Evolutionary conservation across 768 basidiomycete genomes (phyloP).

Genomic region (Phlegmacium glaucopus): DNA sequence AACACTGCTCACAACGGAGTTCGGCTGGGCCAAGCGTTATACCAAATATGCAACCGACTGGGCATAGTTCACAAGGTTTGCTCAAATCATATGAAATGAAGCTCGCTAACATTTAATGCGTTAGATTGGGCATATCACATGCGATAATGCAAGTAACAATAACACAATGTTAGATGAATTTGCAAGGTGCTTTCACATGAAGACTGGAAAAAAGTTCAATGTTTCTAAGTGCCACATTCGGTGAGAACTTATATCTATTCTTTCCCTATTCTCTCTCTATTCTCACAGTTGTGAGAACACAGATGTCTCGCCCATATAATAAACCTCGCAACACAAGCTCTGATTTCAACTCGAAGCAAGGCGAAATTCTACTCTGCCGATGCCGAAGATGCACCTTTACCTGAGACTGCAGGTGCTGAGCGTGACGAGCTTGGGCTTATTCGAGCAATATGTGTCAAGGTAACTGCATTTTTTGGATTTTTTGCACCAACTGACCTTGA

Average conservation of each 20-base stretch:
- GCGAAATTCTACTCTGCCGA: slow-evolving; percentile 21
- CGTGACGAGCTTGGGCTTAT: too few relatives aligned
- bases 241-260: slow-evolving; percentile 2
- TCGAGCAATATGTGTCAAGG: neutral
- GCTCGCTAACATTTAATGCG: neutral
- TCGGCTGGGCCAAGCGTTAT: slow-evolving; percentile 33
- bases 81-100: slow-evolving; percentile 1
- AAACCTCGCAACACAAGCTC: slow-evolving; percentile 30
- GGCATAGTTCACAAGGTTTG: slow-evolving; percentile 27
- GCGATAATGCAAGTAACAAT: slow-evolving; percentile 38
- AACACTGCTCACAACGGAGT: slow-evolving; percentile 34
- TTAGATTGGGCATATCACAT: slow-evolving; percentile 33
- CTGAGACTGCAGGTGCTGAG: too few relatives aligned
- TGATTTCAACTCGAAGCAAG: slow-evolving; percentile 24
- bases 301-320: slow-evolving; percentile 33
- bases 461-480: too few relatives aligned
- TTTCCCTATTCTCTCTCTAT: neutral
- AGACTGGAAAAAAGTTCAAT: neutral
- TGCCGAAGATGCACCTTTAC: slow-evolving; percentile 3
- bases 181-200: neutral
- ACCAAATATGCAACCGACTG: slow-evolving; percentile 24
- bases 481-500: too few relatives aligned
- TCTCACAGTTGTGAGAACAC: too few relatives aligned
- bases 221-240: slow-evolving; percentile 10
- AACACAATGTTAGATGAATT: slow-evolving; percentile 31